Conservation (phyloP, 148 eudicot species). For the Amaranthus hypochondriacus region DNA sequence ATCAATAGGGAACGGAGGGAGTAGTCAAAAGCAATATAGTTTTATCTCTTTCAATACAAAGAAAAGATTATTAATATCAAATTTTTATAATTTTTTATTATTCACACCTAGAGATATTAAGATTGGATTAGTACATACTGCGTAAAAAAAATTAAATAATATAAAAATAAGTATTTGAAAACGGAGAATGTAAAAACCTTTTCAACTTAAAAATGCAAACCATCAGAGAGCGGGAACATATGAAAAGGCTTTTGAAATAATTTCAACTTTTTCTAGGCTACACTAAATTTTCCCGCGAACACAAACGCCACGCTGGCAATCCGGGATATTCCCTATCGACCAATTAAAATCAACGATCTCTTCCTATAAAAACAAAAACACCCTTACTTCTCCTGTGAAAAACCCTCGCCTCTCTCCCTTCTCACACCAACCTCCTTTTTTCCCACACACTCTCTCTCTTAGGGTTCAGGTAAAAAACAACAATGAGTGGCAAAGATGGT, state of each 20-base stretch:
- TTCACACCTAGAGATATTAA: no score
- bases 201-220: no score
- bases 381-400: neutral
- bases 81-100: no score
- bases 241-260: neutral
- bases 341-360: slow-evolving; percentile 19
- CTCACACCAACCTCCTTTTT: neutral
- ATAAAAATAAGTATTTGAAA: no score
- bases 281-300: slow-evolving; percentile 18
- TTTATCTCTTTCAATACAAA: no score
- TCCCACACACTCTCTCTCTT: slow-evolving; percentile 25
- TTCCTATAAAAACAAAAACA: slow-evolving; percentile 22
- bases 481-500: slow-evolving; percentile 42
- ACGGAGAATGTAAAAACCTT: no score
- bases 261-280: neutral
- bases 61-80: no score
- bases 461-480: slow-evolving; percentile 13
- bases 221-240: no score
- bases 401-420: neutral
- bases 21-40: no score
- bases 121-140: no score
- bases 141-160: no score
- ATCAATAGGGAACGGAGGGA: no score
- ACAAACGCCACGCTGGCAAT: slow-evolving; percentile 29
- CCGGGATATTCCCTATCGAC: slow-evolving; percentile 11